Percentiles rank a stretch among this genome's conserved stretches.
phyloP scores from a whole-genome alignment of 306 rosid species.

The Mimosa bimucronata region DNA sequence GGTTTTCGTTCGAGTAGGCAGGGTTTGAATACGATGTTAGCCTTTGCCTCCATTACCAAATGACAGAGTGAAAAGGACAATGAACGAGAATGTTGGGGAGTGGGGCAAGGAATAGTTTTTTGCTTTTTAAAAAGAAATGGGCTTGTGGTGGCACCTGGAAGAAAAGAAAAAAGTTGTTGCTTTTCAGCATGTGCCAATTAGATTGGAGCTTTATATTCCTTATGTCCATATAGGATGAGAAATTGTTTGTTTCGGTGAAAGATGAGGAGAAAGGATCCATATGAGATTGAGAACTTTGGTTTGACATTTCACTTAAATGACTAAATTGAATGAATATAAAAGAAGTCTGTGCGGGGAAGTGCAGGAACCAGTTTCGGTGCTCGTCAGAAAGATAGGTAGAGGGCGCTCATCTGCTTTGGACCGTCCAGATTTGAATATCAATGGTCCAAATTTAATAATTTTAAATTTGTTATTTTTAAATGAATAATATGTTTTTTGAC shows the following conservation, averaged over 20 bases:
- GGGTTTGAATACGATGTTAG: conserved; percentile 23
- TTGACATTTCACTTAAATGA: background rate
- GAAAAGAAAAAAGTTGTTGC: conserved; percentile 10
- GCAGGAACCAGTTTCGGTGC: too few species aligned
- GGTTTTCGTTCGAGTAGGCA: conserved; percentile 1
- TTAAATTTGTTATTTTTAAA: too few species aligned
- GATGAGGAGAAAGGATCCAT: background rate
- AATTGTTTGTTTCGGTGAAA: background rate
- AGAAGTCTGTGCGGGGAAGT: background rate
- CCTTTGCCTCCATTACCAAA: background rate
- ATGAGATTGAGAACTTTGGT: background rate
- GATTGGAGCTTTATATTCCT: conserved; percentile 17
- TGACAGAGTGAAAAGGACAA: background rate
- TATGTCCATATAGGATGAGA: background rate
- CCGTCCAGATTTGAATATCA: too few species aligned
- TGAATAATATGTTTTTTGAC: too few species aligned
- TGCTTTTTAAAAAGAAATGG: background rate
- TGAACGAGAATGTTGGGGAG: background rate
- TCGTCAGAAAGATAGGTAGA: too few species aligned
- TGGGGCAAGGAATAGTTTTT: background rate
- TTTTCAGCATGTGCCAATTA: background rate
- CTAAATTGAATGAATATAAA: too few species aligned
- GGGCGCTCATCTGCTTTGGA: too few species aligned
- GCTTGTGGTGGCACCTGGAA: background rate
- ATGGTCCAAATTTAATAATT: too few species aligned